Percentiles rank a stretch among this genome's conserved stretches.
Conservation (phyloP, 495 filamentous ascomycete species). For the Podospora conica region DNA sequence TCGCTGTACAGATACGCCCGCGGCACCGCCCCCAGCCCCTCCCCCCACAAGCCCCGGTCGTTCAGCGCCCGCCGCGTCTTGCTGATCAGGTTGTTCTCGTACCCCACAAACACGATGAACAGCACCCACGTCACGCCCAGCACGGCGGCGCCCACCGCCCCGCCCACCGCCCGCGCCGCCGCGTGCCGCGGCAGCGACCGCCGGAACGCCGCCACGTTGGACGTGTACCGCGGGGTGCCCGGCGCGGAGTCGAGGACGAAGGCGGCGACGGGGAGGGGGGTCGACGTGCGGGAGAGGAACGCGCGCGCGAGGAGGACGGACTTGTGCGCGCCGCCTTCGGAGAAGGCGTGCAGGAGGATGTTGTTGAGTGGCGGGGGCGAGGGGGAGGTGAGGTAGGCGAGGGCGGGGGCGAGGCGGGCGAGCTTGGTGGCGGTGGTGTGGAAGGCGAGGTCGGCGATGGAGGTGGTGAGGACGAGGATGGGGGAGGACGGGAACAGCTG, state of each 20-base stretch:
- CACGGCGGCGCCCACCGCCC: conserved; percentile 12
- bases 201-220: conserved; percentile 21
- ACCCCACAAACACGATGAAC: conserved; percentile 16
- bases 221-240: conserved; percentile 23
- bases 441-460: conserved; percentile 18
- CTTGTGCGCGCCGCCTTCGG: conserved; percentile 38
- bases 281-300: conserved; percentile 12
- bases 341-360: conserved; percentile 40
- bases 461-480: conserved; percentile 32
- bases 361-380: conserved; percentile 16
- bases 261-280: conserved; percentile 22
- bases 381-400: conserved; percentile 9
- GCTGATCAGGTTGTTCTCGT: conserved; percentile 24
- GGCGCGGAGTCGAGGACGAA: conserved; percentile 34
- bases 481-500: conserved; percentile 32
- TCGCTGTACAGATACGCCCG: conserved; percentile 33
- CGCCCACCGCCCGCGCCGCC: conserved; percentile 17
- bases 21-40: conserved; percentile 3
- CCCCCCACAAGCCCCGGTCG: conserved; percentile 20
- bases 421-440: conserved; percentile 13
- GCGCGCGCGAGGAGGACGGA: conserved; percentile 23
- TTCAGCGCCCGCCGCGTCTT: conserved; percentile 24
- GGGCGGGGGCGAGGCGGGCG: conserved; percentile 14
- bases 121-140: conserved; percentile 20
- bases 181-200: conserved; percentile 17